Evolutionary conservation across 345 rosid species (phyloP).

Genomic region (Hibiscus tridactylites): DNA sequence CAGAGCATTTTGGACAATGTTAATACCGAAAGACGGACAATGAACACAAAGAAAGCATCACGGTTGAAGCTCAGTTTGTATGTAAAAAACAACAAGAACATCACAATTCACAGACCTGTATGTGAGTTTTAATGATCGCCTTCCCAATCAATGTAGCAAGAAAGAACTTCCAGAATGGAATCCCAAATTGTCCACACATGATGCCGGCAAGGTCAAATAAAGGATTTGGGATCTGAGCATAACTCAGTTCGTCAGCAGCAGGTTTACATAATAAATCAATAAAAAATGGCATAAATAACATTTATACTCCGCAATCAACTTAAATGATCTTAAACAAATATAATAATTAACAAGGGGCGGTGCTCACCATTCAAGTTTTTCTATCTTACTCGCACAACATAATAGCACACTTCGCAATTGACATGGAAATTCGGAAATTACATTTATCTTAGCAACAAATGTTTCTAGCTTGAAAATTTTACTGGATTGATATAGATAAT

Average conservation of each 20-base stretch:
- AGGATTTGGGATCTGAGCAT: constrained; percentile 85
- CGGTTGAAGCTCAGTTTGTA: neutral
- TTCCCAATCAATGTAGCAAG: constrained; percentile 84
- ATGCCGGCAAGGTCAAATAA: constrained; percentile 98
- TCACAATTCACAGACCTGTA: constrained; percentile 58
- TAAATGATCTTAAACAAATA: neutral
- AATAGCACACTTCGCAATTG: neutral
- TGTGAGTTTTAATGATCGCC: constrained; percentile 93
- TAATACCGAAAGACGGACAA: neutral
- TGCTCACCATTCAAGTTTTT: neutral
- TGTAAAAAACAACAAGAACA: neutral
- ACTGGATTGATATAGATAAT: neutral
- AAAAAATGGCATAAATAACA: neutral
- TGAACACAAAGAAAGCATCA: neutral
- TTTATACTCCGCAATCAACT: neutral
- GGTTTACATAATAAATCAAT: neutral
- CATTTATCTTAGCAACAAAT: neutral
- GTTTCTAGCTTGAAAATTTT: neutral
- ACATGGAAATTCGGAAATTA: neutral
- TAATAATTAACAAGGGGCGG: neutral
- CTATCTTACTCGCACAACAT: neutral
- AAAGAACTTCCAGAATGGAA: constrained; percentile 88
- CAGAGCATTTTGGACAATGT: neutral
- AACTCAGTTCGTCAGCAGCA: constrained; percentile 7
- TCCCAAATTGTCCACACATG: constrained; percentile 96